Conservation (phyloP, 2,329 filamentous ascomycete genomes). For the Fusarium anthophilum region DNA sequence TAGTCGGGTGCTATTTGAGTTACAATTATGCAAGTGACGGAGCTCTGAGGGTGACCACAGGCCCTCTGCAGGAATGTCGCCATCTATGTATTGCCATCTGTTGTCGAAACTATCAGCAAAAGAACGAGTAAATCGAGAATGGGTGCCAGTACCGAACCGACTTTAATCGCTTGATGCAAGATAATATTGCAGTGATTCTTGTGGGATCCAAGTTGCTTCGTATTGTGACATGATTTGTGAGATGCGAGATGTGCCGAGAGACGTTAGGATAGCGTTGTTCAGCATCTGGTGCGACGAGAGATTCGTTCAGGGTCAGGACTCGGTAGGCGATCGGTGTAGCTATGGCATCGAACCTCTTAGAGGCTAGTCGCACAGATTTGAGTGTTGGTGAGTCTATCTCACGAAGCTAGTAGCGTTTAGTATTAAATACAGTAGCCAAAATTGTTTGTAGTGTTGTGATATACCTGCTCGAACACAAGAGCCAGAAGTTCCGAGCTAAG, state of each 20-base stretch:
- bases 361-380: conserved; percentile 49
- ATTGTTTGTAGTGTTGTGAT: not conserved
- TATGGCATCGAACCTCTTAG: conserved; percentile 52
- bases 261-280: conserved; percentile 46
- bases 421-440: not conserved
- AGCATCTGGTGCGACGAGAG: conserved; percentile 49
- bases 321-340: conserved; percentile 56
- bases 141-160: conserved; percentile 51
- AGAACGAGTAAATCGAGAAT: not conserved
- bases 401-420: conserved; percentile 49
- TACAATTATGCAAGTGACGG: conserved; percentile 45
- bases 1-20: conserved; percentile 45
- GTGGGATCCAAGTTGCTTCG: conserved; percentile 52
- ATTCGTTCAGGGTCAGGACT: conserved; percentile 50
- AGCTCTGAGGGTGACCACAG: conserved; percentile 53
- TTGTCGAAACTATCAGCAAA: conserved; percentile 15
- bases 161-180: conserved; percentile 48
- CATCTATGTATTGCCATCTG: conserved; percentile 53
- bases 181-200: conserved; percentile 49
- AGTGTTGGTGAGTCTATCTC: conserved; percentile 50
- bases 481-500: conserved; percentile 56
- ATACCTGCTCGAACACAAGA: conserved; percentile 55
- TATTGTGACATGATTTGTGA: conserved; percentile 54
- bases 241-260: conserved; percentile 48
- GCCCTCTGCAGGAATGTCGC: conserved; percentile 36